phyloP scores from a whole-genome alignment of 495 filamentous ascomycete species.

The Terfezia claveryi region DNA sequence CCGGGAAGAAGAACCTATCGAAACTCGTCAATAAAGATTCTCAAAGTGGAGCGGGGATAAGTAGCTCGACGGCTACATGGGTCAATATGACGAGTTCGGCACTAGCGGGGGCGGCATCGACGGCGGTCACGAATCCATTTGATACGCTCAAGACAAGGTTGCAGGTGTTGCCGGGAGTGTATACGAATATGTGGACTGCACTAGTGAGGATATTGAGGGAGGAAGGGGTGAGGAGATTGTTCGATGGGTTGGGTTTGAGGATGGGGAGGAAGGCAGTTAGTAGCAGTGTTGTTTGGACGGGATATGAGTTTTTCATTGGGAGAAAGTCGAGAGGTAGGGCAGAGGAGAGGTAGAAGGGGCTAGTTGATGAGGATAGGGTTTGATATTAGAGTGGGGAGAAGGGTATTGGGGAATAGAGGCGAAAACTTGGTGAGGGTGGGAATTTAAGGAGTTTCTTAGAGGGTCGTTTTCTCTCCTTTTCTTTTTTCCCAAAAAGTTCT shows the following conservation, averaged over 20 bases:
- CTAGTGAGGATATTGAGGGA: constrained; percentile 52
- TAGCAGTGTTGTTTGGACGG: constrained; percentile 79
- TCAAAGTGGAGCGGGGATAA: constrained; percentile 5
- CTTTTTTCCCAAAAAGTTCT: no score
- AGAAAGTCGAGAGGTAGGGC: constrained; percentile 5
- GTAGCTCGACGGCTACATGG: constrained; percentile 26
- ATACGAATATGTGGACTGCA: constrained; percentile 67
- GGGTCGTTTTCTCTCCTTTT: no score
- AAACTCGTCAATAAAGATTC: constrained; percentile 11
- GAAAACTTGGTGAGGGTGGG: no score
- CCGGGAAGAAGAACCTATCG: constrained; percentile 48
- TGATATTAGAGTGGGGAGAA: no score
- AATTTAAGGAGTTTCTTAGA: no score
- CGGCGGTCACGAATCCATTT: constrained; percentile 81
- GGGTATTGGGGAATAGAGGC: no score
- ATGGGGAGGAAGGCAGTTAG: constrained; percentile 84
- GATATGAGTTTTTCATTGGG: constrained; percentile 84
- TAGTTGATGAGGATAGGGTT: neutral
- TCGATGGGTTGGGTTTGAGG: constrained; percentile 67
- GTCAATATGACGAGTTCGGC: constrained; percentile 74
- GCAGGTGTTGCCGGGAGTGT: constrained; percentile 66
- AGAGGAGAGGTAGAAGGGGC: neutral
- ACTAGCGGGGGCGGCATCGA: constrained; percentile 58
- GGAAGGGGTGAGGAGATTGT: constrained; percentile 61
- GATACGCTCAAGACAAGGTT: constrained; percentile 90